Evolutionary conservation across 352 stramenopile genomes (phyloP).

Genomic region (Pythium dissimile): DNA sequence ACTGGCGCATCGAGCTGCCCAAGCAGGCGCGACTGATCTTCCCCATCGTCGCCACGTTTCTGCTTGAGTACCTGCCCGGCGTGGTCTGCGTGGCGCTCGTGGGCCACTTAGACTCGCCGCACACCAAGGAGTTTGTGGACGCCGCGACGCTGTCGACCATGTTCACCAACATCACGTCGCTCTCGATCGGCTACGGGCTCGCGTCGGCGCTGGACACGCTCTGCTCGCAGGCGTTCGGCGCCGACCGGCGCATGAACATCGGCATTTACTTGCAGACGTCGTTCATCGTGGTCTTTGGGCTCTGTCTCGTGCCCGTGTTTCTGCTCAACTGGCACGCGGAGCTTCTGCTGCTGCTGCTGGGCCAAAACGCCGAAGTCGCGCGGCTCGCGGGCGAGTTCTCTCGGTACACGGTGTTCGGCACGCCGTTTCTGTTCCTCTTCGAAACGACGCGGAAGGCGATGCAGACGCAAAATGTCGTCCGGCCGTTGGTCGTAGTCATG

Average conservation of each 20-base stretch:
- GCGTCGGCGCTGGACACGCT: slow-evolving; percentile 78
- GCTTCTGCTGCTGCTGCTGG: slow-evolving; percentile 41
- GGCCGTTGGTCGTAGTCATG: slow-evolving; percentile 20
- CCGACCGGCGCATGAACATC: slow-evolving; percentile 46
- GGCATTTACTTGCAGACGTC: slow-evolving; percentile 72
- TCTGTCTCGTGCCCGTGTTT: slow-evolving; percentile 45
- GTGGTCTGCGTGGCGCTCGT: slow-evolving; percentile 61
- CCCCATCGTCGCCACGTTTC: slow-evolving; percentile 45
- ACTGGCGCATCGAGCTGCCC: slow-evolving; percentile 39
- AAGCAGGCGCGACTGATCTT: slow-evolving; percentile 41
- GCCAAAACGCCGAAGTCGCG: slow-evolving; percentile 57
- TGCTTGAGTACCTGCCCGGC: slow-evolving; percentile 52
- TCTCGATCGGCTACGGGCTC: slow-evolving; percentile 66
- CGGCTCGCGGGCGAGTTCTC: slow-evolving; percentile 53
- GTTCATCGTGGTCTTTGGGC: slow-evolving; percentile 43
- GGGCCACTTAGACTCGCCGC: slow-evolving; percentile 49
- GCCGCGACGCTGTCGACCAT: slow-evolving; percentile 59
- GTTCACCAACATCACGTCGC: slow-evolving; percentile 72
- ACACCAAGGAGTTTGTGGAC: slow-evolving; percentile 56
- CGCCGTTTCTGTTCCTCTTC: slow-evolving; percentile 62
- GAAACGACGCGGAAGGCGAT: slow-evolving; percentile 65
- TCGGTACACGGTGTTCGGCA: slow-evolving; percentile 49
- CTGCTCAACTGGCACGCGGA: slow-evolving; percentile 62
- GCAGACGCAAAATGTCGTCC: slow-evolving; percentile 67
- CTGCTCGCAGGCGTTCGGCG: slow-evolving; percentile 70